These are phyloP conservation scores for Andrographis paniculata DNA, from an alignment of 305 asterid species.

Conservation along the genomic window DNA sequence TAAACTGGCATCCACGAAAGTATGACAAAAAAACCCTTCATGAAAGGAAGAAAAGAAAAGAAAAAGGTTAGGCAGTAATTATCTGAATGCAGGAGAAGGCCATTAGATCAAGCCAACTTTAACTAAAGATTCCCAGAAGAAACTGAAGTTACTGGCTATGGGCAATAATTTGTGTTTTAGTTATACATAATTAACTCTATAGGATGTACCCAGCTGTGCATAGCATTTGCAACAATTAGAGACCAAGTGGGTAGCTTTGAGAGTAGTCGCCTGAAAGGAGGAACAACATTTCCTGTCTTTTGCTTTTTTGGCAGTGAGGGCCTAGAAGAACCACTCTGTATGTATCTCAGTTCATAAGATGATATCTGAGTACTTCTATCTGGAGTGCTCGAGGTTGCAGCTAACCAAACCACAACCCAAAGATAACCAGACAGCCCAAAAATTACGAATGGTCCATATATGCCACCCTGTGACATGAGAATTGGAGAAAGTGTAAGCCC, in stretches of 20 bases:
- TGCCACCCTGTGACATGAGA: conserved; percentile 86
- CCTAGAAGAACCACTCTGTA: conserved; percentile 44
- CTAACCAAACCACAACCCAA: conserved; percentile 88
- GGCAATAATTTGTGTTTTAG: background rate
- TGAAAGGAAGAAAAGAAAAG: conserved; percentile 17
- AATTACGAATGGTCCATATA: conserved; percentile 89
- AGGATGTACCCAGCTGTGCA: conserved; percentile 93
- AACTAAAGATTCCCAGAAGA: background rate
- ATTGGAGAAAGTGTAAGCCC: conserved; percentile 95
- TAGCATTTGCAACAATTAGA: conserved; percentile 80
- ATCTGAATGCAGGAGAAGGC: background rate
- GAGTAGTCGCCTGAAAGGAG: conserved; percentile 79
- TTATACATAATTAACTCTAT: background rate
- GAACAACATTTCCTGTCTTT: conserved; percentile 39
- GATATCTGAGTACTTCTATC: conserved; percentile 71
- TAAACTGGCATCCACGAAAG: conserved; percentile 99
- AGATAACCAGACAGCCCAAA: conserved; percentile 84
- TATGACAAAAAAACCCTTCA: conserved; percentile 91
- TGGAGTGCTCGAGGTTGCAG: conserved; percentile 89
- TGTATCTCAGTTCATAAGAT: conserved; percentile 56
- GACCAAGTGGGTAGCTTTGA: conserved; percentile 97
- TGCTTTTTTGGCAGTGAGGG: conserved; percentile 30
- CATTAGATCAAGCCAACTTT: conserved; percentile 11
- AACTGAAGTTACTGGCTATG: background rate
- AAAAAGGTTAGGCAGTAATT: background rate